Evolutionary conservation across 75 land plant genomes (phyloP).

Genomic region (Chamaecyparis obtusa): DNA sequence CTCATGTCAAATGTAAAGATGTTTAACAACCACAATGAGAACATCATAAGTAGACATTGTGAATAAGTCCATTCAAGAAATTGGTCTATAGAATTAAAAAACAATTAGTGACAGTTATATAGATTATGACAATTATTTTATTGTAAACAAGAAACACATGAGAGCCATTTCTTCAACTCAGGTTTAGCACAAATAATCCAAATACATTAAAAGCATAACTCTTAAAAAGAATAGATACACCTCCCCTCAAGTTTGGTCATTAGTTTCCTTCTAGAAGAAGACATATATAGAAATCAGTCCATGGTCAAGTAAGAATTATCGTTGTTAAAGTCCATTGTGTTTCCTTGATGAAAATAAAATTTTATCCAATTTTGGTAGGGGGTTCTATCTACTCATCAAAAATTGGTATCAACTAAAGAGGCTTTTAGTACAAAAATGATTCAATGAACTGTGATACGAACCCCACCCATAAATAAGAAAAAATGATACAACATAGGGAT

Average conservation of each 20-base stretch:
- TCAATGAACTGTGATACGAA: background rate
- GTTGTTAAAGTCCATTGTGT: background rate
- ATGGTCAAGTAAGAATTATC: background rate
- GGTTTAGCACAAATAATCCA: background rate
- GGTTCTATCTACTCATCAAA: background rate
- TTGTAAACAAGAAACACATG: background rate
- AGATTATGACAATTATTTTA: background rate
- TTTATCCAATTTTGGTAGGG: background rate
- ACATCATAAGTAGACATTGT: background rate
- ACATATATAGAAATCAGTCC: background rate
- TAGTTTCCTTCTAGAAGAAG: background rate
- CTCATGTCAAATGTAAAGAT: background rate
- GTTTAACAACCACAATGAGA: background rate
- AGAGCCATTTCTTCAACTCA: background rate
- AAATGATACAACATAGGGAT: background rate
- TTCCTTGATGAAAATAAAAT: background rate
- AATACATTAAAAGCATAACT: background rate
- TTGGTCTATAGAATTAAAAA: no score
- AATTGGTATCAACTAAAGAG: background rate
- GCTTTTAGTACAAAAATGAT: background rate
- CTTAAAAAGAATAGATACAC: background rate
- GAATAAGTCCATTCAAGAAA: no score
- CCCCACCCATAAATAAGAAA: background rate
- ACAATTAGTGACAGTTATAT: background rate
- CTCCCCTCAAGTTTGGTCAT: background rate